Evolutionary conservation across 2,329 filamentous ascomycete genomes (phyloP).

Genomic region (Fusarium camptoceras): DNA sequence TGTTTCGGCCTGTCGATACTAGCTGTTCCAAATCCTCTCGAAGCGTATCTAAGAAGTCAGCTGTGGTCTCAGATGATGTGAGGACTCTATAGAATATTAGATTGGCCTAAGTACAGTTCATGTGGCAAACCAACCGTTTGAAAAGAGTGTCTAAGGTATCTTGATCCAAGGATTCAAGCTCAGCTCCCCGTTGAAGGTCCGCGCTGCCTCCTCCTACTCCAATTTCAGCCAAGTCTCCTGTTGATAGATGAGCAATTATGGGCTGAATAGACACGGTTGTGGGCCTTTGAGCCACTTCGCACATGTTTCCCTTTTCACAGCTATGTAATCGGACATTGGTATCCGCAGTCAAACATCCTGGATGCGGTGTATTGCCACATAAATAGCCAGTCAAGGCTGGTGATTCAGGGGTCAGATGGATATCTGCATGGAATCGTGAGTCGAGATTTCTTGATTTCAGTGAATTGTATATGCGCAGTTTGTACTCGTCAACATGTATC

Average conservation of each 20-base stretch:
- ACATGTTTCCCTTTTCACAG: constrained; percentile 80
- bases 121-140: constrained; percentile 49
- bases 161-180: constrained; percentile 70
- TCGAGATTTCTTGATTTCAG: constrained; percentile 62
- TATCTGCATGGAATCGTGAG: constrained; percentile 54
- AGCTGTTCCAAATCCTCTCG: constrained; percentile 29
- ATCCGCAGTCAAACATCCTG: constrained; percentile 78
- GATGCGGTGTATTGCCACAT: constrained; percentile 76
- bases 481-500: constrained; percentile 88
- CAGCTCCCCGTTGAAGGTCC: constrained; percentile 75
- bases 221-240: constrained; percentile 77
- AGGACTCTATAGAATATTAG: constrained; percentile 36
- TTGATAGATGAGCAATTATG: constrained; percentile 73
- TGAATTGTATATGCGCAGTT: constrained; percentile 76
- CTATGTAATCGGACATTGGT: constrained; percentile 79
- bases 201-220: constrained; percentile 84
- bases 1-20: constrained; percentile 38
- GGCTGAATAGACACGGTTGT: constrained; percentile 81
- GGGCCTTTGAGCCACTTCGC: constrained; percentile 58
- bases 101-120: neutral
- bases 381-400: constrained; percentile 78
- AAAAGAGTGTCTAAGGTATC: constrained; percentile 64
- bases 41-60: constrained; percentile 21
- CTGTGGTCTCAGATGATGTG: constrained; percentile 14
- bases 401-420: constrained; percentile 67